Evolutionary conservation across 495 filamentous ascomycete species (phyloP), one percentile per base, ranked within the genome.

Genomic region (Penicillium longicatenatum): DNA sequence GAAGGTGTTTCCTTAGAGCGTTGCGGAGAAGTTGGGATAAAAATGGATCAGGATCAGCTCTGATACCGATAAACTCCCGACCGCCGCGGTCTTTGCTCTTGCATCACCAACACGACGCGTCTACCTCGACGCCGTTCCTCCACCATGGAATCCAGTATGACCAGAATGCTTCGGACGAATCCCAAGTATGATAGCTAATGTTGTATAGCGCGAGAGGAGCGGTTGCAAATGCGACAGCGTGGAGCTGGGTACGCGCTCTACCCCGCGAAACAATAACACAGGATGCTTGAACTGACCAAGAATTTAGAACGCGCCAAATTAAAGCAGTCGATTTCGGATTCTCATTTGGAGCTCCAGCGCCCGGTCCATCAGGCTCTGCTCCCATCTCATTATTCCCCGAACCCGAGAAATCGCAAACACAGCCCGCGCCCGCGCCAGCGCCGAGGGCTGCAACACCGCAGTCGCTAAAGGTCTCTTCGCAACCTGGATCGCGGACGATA

Each of bases 211-310:
- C 76, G 82, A 69, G 71, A 82, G 66, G 80, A 84, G 70, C 76
- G 80, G 64, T 72, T 70, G 69, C 73, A 79, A 65, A 83, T 83
- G 78, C 82, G 82, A 61, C 80, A 82, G 71, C 80, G 82, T 65
- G 82, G 82, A 70, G 81, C 82, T 69, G 82, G 72, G 81, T 84
- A 79, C 65, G 78, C 68, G 50, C 62, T 68, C 57, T 61, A 67
- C 68, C 62, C 66, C 69, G 72, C 71, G 64, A 66, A 63, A 66
- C 43, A 54, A 62, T 54, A 64, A 54, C 53, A 58, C 26, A 52
- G 52, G 49, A 49, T 51, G 26, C 8, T 49, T n/a, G 44, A 58
- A 49, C 70, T 74, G 48, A 75, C 49, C 11, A 24, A 19, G 12
- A 17, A 44, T 35, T 58, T 51, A 81, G 78, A 50, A 72, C 76